Evolutionary conservation across 106 monocot genomes (phyloP).

Genomic region (Acanthochlamys bracteata): DNA sequence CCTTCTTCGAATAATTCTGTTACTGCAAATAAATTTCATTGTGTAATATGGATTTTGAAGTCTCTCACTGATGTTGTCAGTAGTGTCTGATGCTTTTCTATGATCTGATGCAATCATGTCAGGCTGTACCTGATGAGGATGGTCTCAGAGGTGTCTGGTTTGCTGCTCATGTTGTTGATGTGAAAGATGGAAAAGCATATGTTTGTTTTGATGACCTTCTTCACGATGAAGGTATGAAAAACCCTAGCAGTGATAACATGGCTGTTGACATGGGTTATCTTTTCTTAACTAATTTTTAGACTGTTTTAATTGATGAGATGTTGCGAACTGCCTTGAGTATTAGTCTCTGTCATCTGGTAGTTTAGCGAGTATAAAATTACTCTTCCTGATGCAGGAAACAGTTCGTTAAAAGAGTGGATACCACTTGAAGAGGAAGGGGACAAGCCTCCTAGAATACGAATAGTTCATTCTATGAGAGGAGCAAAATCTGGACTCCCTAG

Average conservation of each 20-base stretch:
- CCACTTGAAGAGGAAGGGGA: slow-evolving; percentile 36
- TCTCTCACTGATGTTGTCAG: background rate
- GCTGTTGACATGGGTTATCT: background rate
- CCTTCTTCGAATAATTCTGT: too few relatives aligned
- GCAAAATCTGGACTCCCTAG: slow-evolving; percentile 53
- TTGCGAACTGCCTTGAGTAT: too few relatives aligned
- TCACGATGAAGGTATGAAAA: slow-evolving; percentile 45
- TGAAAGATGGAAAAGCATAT: slow-evolving; percentile 57
- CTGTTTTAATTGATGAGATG: background rate
- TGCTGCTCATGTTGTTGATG: slow-evolving; percentile 65
- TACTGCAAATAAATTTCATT: too few relatives aligned
- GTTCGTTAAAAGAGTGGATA: slow-evolving; percentile 76
- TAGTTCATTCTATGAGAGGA: slow-evolving; percentile 38
- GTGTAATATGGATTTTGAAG: too few relatives aligned
- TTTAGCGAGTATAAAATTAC: background rate
- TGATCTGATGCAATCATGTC: background rate
- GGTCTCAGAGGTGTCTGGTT: slow-evolving; percentile 63
- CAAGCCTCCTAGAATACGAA: slow-evolving; percentile 62
- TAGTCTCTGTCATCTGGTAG: background rate
- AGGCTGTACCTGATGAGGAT: slow-evolving; percentile 61
- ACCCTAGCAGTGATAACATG: background rate
- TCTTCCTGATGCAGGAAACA: slow-evolving; percentile 34
- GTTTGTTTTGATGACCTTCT: slow-evolving; percentile 52
- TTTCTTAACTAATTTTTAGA: background rate
- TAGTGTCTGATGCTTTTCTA: background rate